These are phyloP conservation scores for Coelastrella sp. DNA, from an alignment of 139 green algal genomes.

Conservation along the genomic window DNA sequence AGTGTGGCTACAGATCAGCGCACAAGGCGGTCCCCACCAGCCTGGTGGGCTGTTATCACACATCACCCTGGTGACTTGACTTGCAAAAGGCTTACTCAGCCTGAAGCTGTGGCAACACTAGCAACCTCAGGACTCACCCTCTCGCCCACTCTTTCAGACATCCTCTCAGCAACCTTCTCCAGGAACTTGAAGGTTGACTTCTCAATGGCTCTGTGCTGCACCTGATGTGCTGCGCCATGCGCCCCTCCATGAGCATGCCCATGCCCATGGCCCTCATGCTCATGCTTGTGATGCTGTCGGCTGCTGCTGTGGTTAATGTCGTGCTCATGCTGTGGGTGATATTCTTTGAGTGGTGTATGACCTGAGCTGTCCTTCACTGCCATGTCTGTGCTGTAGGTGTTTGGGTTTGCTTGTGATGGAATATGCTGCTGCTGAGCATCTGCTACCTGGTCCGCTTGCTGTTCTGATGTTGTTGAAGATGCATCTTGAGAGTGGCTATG, in stretches of 20 bases:
- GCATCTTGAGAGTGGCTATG: not conserved
- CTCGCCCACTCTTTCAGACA: constrained; percentile 33
- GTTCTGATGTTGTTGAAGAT: not conserved
- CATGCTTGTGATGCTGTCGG: not conserved
- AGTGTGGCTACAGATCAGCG: no score
- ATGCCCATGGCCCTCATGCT: not conserved
- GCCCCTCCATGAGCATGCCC: constrained; percentile 42
- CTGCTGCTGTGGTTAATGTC: not conserved
- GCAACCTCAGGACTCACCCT: not conserved
- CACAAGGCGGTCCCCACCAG: no score
- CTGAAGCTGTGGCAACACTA: not conserved
- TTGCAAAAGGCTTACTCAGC: not conserved
- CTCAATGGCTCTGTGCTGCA: constrained; percentile 57
- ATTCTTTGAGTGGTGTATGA: no score
- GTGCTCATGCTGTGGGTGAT: no score
- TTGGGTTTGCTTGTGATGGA: no score
- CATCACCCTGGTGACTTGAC: no score
- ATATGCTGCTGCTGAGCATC: no score
- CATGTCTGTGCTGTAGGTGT: no score
- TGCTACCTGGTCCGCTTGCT: no score
- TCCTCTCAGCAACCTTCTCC: constrained; percentile 51
- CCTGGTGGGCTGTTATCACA: no score
- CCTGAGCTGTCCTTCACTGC: no score
- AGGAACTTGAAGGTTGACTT: constrained; percentile 62
- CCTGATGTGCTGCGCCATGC: constrained; percentile 55